These are phyloP conservation scores for Yamagishiella unicocca DNA, from an alignment of 139 green algal genomes.

Conservation along the genomic window DNA sequence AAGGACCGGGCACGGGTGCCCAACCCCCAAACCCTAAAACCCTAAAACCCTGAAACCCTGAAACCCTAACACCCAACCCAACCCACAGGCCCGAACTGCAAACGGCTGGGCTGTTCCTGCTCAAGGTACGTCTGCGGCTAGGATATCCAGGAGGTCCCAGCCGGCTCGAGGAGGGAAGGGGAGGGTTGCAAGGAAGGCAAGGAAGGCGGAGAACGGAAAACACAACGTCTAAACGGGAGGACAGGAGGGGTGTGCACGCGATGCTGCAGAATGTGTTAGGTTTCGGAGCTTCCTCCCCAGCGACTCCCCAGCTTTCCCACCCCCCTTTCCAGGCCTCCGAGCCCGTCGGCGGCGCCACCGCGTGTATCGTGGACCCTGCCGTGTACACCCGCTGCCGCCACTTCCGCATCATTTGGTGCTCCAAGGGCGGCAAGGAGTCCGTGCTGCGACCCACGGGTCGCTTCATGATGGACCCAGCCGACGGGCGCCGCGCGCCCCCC, in stretches of 20 bases:
- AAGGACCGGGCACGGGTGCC: too few species aligned
- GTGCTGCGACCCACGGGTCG: conserved; percentile 68
- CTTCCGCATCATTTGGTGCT: conserved; percentile 79
- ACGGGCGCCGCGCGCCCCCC: neutral
- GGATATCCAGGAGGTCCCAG: too few species aligned
- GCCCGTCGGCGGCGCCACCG: conserved; percentile 8
- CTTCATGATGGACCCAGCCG: conserved; percentile 45
- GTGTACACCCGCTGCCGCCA: conserved; percentile 87
- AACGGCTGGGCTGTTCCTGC: conserved; percentile 21
- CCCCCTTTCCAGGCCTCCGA: neutral
- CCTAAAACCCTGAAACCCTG: too few species aligned
- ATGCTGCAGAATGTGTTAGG: too few species aligned
- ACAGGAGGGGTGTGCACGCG: too few species aligned
- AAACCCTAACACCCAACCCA: neutral
- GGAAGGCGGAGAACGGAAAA: too few species aligned
- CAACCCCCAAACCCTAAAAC: too few species aligned
- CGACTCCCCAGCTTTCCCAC: neutral
- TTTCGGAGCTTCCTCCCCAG: too few species aligned
- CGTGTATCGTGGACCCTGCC: conserved; percentile 76
- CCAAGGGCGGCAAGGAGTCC: conserved; percentile 81
- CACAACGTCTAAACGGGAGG: too few species aligned
- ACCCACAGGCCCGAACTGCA: neutral
- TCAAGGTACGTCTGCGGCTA: conserved; percentile 34
- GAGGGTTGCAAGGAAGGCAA: too few species aligned
- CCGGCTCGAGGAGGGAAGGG: too few species aligned